Evolutionary conservation across 2,329 filamentous ascomycete genomes (phyloP).

Genomic region (Aspergillus arachidicola): DNA sequence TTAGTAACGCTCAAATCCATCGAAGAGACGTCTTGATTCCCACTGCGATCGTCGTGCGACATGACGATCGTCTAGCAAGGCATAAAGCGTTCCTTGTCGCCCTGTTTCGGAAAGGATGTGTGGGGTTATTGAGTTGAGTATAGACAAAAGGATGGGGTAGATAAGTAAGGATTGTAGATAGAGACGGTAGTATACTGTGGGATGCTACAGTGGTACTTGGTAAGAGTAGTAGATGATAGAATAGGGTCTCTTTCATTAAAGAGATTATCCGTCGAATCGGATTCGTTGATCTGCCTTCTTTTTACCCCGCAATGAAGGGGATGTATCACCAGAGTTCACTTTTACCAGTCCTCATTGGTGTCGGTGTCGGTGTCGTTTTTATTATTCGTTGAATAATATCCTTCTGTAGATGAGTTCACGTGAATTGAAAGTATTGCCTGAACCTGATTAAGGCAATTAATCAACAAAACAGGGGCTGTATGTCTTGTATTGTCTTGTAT

Average conservation of each 20-base stretch:
- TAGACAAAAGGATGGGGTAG: background rate
- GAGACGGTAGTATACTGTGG: no score
- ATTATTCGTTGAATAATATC: background rate
- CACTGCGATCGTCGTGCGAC: background rate
- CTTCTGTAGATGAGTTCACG: no score
- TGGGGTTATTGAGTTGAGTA: background rate
- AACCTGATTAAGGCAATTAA: no score
- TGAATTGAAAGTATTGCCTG: no score
- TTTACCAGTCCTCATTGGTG: background rate
- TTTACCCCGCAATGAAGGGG: background rate
- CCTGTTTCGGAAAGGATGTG: background rate
- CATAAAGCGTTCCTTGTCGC: background rate
- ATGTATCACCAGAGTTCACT: background rate
- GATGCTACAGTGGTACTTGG: background rate
- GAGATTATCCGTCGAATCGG: background rate
- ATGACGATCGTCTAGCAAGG: background rate
- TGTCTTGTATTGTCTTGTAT: no score
- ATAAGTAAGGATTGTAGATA: background rate
- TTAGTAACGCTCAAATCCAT: background rate
- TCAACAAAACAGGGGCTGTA: no score
- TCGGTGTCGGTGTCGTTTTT: background rate
- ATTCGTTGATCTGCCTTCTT: background rate
- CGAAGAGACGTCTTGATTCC: background rate
- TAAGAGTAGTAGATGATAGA: background rate
- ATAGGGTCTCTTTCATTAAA: background rate